These are phyloP conservation scores for Chenopodium album DNA, from an alignment of 148 eudicot genomes.

Conservation along the genomic window DNA sequence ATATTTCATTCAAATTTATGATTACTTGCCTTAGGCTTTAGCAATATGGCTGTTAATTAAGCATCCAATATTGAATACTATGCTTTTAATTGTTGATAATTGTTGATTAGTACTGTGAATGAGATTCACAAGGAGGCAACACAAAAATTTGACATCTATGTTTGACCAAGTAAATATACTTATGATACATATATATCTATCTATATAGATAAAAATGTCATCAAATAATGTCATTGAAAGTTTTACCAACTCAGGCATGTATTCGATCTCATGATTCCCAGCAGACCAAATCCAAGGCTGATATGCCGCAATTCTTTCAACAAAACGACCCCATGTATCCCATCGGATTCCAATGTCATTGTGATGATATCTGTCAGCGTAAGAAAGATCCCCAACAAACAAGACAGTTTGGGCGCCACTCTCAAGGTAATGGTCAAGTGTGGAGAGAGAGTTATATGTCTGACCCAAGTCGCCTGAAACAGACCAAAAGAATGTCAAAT, in stretches of 20 bases:
- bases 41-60: neutral
- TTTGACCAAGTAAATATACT: neutral
- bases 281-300: conserved; percentile 96
- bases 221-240: neutral
- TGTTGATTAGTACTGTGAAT: neutral
- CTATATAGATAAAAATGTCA: too few relatives aligned
- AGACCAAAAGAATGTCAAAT: conserved; percentile 1
- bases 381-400: conserved; percentile 94
- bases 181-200: neutral
- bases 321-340: conserved; percentile 93
- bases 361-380: conserved; percentile 74
- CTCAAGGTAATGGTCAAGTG: conserved; percentile 68
- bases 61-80: neutral
- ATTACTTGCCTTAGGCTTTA: neutral
- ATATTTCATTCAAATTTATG: too few relatives aligned
- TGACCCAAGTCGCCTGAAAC: conserved; percentile 90
- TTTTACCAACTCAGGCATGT: conserved; percentile 77
- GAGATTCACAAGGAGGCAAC: neutral
- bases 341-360: conserved; percentile 81
- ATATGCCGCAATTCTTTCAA: conserved; percentile 70
- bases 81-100: neutral
- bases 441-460: conserved; percentile 81
- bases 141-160: neutral
- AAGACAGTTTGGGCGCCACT: conserved; percentile 72
- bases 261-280: conserved; percentile 96